Conservation (phyloP, 148 eudicot genomes). For the Vaccinium macrocarpon region DNA sequence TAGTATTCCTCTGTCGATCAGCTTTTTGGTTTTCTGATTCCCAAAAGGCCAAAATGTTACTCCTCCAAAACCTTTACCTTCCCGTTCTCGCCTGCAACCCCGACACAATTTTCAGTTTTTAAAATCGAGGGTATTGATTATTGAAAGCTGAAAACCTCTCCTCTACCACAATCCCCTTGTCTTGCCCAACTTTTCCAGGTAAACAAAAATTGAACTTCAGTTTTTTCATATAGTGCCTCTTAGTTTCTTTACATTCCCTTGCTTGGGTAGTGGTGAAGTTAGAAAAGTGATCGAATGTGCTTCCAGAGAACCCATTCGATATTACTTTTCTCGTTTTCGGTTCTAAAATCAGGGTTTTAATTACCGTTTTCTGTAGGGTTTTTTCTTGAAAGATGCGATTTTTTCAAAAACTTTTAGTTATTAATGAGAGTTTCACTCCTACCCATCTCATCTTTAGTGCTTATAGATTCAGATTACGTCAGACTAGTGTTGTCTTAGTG, state of each 20-base stretch:
- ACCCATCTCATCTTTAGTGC: background rate
- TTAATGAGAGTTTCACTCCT: background rate
- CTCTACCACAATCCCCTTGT: background rate
- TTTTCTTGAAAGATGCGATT: background rate
- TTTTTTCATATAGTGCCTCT: background rate
- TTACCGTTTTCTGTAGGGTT: background rate
- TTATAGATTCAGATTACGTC: background rate
- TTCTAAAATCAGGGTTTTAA: conserved; percentile 12
- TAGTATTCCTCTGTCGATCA: too few species aligned
- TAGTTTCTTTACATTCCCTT: conserved; percentile 3
- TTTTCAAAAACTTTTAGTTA: background rate
- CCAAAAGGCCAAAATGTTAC: too few species aligned
- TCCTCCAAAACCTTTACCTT: too few species aligned
- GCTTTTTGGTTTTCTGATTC: too few species aligned
- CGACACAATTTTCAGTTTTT: background rate
- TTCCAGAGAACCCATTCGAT: background rate
- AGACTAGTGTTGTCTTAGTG: background rate
- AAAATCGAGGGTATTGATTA: background rate
- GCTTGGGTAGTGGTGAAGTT: background rate
- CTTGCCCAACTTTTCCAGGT: background rate
- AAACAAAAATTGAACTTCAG: background rate
- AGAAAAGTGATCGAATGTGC: conserved; percentile 1
- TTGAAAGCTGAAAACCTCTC: background rate
- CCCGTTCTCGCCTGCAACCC: too few species aligned
- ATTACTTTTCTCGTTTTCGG: background rate